A percentile compares a stretch with the other conserved stretches of the same genome.
These are phyloP conservation scores for Ilyonectria sp. DNA, from an alignment of 2,329 filamentous ascomycete species.

Conservation along the genomic window DNA sequence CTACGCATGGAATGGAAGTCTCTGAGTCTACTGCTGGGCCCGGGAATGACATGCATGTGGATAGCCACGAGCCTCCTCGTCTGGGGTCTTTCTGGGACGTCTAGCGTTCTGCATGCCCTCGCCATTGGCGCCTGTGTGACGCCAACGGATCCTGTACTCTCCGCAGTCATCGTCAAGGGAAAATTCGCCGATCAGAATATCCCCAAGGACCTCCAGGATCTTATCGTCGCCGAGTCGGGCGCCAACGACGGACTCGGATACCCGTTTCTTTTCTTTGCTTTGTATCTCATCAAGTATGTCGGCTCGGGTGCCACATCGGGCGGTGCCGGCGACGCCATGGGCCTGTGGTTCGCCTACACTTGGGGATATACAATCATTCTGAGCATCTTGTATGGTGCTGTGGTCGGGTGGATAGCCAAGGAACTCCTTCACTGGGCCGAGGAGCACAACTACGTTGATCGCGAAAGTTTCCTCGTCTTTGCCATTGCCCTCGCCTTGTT, in stretches of 20 bases:
- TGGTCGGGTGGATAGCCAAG: slow-evolving; percentile 86
- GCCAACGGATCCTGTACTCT: slow-evolving; percentile 90
- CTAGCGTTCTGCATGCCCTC: slow-evolving; percentile 83
- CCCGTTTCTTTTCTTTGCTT: slow-evolving; percentile 86
- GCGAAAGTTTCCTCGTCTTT: slow-evolving; percentile 90
- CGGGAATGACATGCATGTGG: slow-evolving; percentile 92
- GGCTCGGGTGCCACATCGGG: slow-evolving; percentile 72
- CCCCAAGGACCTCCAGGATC: slow-evolving; percentile 84
- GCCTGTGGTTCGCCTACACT: slow-evolving; percentile 87
- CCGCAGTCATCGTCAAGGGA: slow-evolving; percentile 92
- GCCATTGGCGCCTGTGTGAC: slow-evolving; percentile 90
- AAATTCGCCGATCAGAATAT: slow-evolving; percentile 95
- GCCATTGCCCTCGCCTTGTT: slow-evolving; percentile 89
- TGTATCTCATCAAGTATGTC: slow-evolving; percentile 86
- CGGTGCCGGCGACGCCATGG: slow-evolving; percentile 77
- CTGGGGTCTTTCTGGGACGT: slow-evolving; percentile 80
- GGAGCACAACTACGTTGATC: slow-evolving; percentile 84
- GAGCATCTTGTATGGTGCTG: slow-evolving; percentile 82
- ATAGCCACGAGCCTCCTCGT: slow-evolving; percentile 83
- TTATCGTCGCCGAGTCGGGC: slow-evolving; percentile 86
- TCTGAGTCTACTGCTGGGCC: slow-evolving; percentile 81
- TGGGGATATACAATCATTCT: slow-evolving; percentile 88
- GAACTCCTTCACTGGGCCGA: slow-evolving; percentile 89
- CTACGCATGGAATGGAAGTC: slow-evolving; percentile 84
- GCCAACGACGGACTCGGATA: slow-evolving; percentile 93